Conservation (phyloP, 805 yeast species). For the Ogataea pilisensis region DNA sequence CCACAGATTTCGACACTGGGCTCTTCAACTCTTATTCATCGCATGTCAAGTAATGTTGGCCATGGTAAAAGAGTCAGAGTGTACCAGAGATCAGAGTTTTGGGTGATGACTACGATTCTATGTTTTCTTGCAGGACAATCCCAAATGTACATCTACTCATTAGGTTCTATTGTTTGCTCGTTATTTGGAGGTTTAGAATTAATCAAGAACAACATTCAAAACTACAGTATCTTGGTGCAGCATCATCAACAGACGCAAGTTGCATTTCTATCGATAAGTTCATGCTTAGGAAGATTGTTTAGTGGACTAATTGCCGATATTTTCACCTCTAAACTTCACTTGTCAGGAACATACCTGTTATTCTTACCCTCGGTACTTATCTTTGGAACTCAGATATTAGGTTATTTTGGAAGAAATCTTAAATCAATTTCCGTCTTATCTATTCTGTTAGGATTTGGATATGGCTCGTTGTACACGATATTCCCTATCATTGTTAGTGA, state of each 20-base stretch:
- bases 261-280: conserved; percentile 61
- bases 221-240: conserved; percentile 33
- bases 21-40: neutral
- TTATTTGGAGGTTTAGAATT: conserved; percentile 28
- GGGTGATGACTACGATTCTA: conserved; percentile 46
- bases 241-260: conserved; percentile 68
- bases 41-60: neutral
- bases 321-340: conserved; percentile 41
- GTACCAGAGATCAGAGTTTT: conserved; percentile 35
- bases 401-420: conserved; percentile 33
- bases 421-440: conserved; percentile 46
- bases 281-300: conserved; percentile 60
- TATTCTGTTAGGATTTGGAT: conserved; percentile 59
- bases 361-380: conserved; percentile 48
- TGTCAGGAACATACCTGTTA: conserved; percentile 41
- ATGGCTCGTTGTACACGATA: conserved; percentile 69
- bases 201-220: conserved; percentile 8
- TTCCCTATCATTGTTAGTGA: conserved; percentile 77
- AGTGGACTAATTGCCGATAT: conserved; percentile 65
- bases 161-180: conserved; percentile 65
- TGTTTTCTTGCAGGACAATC: conserved; percentile 63
- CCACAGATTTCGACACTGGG: neutral
- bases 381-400: conserved; percentile 47
- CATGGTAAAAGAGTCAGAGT: conserved; percentile 13
- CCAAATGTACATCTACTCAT: conserved; percentile 70